Evolutionary conservation across 495 filamentous ascomycete species (phyloP), one percentile per base, ranked within the genome.

Genomic region (Aspergillus mulundensis): DNA sequence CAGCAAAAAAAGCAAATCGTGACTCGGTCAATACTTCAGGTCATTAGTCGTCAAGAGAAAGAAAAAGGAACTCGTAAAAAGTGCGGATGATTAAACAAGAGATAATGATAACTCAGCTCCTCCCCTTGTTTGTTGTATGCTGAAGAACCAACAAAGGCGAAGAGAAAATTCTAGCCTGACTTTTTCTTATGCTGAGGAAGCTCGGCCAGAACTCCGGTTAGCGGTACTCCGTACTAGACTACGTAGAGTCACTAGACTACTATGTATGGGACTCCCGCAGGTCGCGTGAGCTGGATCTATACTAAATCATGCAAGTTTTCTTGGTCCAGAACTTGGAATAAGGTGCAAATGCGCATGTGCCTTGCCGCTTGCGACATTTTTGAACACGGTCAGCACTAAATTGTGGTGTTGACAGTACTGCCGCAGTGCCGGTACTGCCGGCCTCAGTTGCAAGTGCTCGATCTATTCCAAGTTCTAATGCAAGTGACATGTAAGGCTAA

Each of bases 171-270:
- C 28, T 18, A 14, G 21, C 10, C 4, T 7, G 43, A 2, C 20
- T 14, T 45, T 8, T 28, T 28, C 8, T 28, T 28, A 45, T 14
- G 12, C 2, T 36, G 21, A 45, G 20, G 11, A 24, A 8, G 21
- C 14, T 56, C 53, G 53, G 53, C 11, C 44, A 32, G 8, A 24
- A 41, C 53, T 30, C 55, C 55, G 55, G 48, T 52, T 28, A 5
- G 47, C 44, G 45, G 53, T 23, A 36, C 32, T 36, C 32, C 32
- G 11, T 36, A 15, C 6, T 14, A 3, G 3, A 28, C 25, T 28
- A 3, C 25, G 25, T 4, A 28, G 25, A 28, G n/a, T n/a, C n/a
- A n/a, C n/a, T n/a, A n/a, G n/a, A n/a, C n/a, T n/a, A n/a, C n/a
- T n/a, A n/a, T n/a, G n/a, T n/a, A n/a, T n/a, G n/a, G n/a, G n/a